Percentiles rank a stretch among this genome's conserved stretches.
Conservation (phyloP, 305 asterid genomes). For the Fraxinus platypoda region DNA sequence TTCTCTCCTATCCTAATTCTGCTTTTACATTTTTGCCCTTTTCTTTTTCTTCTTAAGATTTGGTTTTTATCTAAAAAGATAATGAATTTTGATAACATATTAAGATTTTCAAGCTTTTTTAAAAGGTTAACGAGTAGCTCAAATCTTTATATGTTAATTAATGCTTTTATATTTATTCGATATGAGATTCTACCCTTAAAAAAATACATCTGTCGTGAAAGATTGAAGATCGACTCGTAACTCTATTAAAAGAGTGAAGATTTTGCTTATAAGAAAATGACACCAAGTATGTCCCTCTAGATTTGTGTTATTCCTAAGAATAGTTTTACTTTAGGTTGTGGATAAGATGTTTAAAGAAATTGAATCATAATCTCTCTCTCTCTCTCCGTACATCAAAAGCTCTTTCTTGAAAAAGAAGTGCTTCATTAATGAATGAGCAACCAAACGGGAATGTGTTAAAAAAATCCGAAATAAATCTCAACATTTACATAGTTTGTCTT, state of each 20-base stretch:
- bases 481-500: not conserved
- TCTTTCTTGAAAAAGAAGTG: not conserved
- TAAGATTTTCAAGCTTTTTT: not conserved
- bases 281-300: not conserved
- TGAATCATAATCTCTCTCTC: not conserved
- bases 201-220: not conserved
- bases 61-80: not conserved
- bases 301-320: not conserved
- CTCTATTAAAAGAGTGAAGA: not conserved
- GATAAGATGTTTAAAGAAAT: not conserved
- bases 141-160: not conserved
- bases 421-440: not conserved
- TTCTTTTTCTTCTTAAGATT: not conserved
- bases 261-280: not conserved
- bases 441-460: not conserved
- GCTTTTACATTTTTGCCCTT: not conserved
- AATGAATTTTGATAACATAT: too few species aligned
- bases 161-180: not conserved
- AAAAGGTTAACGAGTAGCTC: not conserved
- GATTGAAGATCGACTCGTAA: not conserved
- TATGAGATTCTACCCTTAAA: not conserved
- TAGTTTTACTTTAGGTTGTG: not conserved
- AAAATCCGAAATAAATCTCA: not conserved
- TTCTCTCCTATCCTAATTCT: constrained; percentile 24
- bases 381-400: not conserved